These are phyloP conservation scores for Beauveria sp. DNA, from an alignment of 2,329 filamentous ascomycete genomes.

Conservation along the genomic window DNA sequence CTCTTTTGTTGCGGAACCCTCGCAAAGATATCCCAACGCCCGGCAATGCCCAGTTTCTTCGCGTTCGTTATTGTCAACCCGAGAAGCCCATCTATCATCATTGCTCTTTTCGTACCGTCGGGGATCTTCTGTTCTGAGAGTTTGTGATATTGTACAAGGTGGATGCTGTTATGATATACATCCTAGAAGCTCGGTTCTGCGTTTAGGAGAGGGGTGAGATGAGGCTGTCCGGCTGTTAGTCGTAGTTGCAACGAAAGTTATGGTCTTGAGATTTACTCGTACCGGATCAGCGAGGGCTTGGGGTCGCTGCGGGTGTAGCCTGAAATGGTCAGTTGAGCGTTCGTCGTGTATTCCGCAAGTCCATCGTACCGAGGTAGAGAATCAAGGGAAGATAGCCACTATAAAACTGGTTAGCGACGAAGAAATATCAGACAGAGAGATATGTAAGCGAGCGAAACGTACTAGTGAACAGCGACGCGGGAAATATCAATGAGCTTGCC, in stretches of 20 bases:
- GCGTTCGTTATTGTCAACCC: neutral
- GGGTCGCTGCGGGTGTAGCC: conserved; percentile 94
- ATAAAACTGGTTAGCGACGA: conserved; percentile 27
- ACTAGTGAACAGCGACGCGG: conserved; percentile 94
- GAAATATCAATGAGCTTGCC: conserved; percentile 93
- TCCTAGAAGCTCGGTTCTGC: neutral
- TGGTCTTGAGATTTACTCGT: conserved; percentile 16
- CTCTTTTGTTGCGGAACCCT: neutral
- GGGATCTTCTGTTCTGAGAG: neutral
- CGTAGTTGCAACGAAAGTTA: conserved; percentile 12
- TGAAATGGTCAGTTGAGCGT: conserved; percentile 31
- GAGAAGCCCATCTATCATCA: neutral
- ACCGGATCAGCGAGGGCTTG: conserved; percentile 63
- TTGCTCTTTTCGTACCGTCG: neutral
- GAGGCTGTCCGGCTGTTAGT: conserved; percentile 36
- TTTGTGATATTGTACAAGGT: conserved; percentile 4
- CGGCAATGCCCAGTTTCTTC: neutral
- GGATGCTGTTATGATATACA: neutral
- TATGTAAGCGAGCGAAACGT: conserved; percentile 28
- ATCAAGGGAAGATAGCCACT: conserved; percentile 96
- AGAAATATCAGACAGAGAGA: neutral
- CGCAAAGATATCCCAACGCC: neutral
- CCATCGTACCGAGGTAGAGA: conserved; percentile 76
- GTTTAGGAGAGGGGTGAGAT: conserved; percentile 57
- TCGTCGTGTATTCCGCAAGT: neutral